phyloP scores from a whole-genome alignment of 768 basidiomycete genomes.

The Leucosporidium scottii region DNA sequence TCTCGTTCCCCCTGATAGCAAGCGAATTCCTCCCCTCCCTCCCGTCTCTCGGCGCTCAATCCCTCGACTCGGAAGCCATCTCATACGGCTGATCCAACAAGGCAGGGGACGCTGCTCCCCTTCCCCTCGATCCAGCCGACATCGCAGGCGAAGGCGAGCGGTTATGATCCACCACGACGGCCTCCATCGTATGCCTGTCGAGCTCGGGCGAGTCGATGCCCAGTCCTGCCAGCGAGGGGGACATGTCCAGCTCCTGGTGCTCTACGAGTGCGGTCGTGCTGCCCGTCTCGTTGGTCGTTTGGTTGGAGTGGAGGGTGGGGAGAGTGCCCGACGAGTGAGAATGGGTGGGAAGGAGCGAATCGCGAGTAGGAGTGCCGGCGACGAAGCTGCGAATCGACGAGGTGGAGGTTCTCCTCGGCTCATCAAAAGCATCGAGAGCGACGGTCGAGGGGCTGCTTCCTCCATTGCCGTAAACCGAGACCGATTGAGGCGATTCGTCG shows the following conservation, averaged over 20 bases:
- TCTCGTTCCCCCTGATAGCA: too few relatives aligned
- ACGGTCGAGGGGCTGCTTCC: background rate
- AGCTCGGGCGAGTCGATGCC: background rate
- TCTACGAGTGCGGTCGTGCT: slow-evolving; percentile 26
- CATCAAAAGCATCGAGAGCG: background rate
- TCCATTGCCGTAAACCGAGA: background rate
- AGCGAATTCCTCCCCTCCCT: too few relatives aligned
- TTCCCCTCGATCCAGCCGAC: background rate
- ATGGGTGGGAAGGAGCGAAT: background rate
- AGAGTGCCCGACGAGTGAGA: too few relatives aligned
- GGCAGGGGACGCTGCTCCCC: background rate
- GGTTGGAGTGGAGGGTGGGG: too few relatives aligned
- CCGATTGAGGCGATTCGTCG: background rate
- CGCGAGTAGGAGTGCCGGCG: slow-evolving; percentile 4
- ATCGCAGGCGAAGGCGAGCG: background rate
- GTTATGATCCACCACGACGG: background rate
- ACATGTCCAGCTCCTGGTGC: background rate
- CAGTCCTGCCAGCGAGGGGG: background rate
- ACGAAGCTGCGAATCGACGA: slow-evolving; percentile 4
- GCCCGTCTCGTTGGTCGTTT: too few relatives aligned
- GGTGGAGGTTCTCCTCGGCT: background rate
- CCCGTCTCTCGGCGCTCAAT: too few relatives aligned
- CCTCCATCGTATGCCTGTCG: background rate
- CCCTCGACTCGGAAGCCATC: background rate
- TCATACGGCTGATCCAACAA: background rate